A percentile compares a stretch with the other conserved stretches of the same genome.
These are phyloP conservation scores for Alisma plantagoaquatica DNA, from an alignment of 106 monocot genomes.

Conservation along the genomic window DNA sequence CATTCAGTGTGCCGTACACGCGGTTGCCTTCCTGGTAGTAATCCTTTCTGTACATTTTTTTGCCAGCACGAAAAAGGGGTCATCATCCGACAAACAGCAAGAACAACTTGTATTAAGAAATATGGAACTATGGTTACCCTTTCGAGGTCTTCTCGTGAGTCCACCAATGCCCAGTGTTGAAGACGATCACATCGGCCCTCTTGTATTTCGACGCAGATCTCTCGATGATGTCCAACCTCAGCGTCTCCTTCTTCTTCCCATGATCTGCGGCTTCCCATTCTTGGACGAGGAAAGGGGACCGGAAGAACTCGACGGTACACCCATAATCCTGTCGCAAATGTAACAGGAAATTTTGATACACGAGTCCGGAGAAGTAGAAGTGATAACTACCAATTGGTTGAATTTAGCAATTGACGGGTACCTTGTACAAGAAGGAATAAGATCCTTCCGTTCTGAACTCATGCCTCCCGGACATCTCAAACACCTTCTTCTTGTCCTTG, in stretches of 20 bases:
- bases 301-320: slow-evolving; percentile 79
- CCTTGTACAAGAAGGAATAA: slow-evolving; percentile 82
- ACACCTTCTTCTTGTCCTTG: slow-evolving; percentile 63
- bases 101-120: too few species aligned
- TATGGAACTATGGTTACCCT: too few species aligned
- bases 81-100: too few species aligned
- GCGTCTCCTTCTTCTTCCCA: slow-evolving; percentile 61
- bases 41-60: slow-evolving; percentile 12
- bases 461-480: slow-evolving; percentile 53
- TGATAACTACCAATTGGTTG: too few species aligned
- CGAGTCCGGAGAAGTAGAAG: too few species aligned
- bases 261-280: slow-evolving; percentile 62
- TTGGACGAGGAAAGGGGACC: slow-evolving; percentile 86
- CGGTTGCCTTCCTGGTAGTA: slow-evolving; percentile 16
- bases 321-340: slow-evolving; percentile 87
- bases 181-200: slow-evolving; percentile 64
- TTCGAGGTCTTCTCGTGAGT: slow-evolving; percentile 87
- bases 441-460: slow-evolving; percentile 71
- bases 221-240: slow-evolving; percentile 71
- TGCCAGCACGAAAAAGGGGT: too few species aligned
- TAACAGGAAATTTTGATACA: too few species aligned
- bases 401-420: too few species aligned
- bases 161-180: slow-evolving; percentile 97
- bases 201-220: slow-evolving; percentile 57
- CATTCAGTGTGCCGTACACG: slow-evolving; percentile 5